Evolutionary conservation across 1,284 basidiomycete species (phyloP).

Genomic region (Rhodotorula sp.): DNA sequence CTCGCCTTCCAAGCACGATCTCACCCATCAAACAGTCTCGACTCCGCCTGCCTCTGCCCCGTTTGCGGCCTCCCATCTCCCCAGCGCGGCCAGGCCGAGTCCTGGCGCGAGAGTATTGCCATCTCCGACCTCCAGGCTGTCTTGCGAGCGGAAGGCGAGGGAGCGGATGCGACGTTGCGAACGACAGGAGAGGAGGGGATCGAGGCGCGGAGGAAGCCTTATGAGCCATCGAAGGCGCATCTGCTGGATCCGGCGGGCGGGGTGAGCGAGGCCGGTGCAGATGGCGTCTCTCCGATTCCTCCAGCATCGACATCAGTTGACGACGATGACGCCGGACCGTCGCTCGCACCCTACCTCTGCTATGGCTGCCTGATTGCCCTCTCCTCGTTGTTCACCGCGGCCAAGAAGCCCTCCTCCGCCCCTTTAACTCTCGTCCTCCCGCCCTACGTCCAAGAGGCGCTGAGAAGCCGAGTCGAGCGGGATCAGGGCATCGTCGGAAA

Average conservation of each 20-base stretch:
- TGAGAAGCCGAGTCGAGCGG: background rate
- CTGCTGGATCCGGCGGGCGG: background rate
- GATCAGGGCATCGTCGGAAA: background rate
- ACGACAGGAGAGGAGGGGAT: background rate
- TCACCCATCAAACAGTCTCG: background rate
- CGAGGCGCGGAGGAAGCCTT: slow-evolving; percentile 8
- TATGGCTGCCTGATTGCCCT: slow-evolving; percentile 34
- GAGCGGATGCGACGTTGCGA: background rate
- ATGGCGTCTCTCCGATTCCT: background rate
- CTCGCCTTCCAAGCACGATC: background rate
- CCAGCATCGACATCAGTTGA: background rate
- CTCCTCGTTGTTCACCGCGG: background rate
- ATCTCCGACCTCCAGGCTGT: slow-evolving; percentile 20
- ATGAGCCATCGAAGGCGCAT: slow-evolving; percentile 22
- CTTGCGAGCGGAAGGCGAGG: no score
- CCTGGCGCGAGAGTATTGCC: slow-evolving; percentile 34
- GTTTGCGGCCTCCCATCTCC: slow-evolving; percentile 19
- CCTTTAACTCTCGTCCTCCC: slow-evolving; percentile 8
- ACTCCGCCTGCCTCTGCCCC: background rate
- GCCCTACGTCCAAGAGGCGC: slow-evolving; percentile 11
- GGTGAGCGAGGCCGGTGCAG: background rate
- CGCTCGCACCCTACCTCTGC: slow-evolving; percentile 23
- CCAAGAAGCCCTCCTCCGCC: slow-evolving; percentile 2
- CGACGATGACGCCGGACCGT: background rate
- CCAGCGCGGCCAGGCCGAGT: slow-evolving; percentile 6